These are phyloP conservation scores for Gymnopus androsaceus DNA, from an alignment of 1,284 basidiomycete species.

Conservation along the genomic window DNA sequence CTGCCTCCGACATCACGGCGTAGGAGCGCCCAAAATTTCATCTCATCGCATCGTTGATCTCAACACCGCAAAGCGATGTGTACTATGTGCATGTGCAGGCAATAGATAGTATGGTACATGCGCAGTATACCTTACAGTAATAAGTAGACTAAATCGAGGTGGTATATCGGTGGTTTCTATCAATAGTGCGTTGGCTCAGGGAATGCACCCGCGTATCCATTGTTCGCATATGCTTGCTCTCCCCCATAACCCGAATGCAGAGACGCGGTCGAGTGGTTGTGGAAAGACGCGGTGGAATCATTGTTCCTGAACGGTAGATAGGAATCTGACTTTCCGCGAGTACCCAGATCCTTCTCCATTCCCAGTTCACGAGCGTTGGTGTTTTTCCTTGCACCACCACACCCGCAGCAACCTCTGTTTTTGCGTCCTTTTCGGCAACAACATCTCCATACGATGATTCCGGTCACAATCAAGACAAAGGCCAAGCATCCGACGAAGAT, in stretches of 20 bases:
- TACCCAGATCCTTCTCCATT: background rate
- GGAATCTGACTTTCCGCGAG: background rate
- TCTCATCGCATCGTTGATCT: too few relatives aligned
- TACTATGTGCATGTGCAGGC: too few relatives aligned
- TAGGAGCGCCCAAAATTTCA: too few relatives aligned
- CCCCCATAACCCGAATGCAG: background rate
- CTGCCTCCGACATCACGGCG: too few relatives aligned
- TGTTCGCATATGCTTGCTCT: background rate
- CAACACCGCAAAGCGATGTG: too few relatives aligned
- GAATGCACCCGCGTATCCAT: background rate
- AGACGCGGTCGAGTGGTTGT: slow-evolving; percentile 4
- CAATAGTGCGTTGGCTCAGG: background rate
- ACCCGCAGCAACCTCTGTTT: slow-evolving; percentile 12
- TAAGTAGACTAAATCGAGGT: too few relatives aligned
- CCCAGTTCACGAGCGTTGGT: background rate
- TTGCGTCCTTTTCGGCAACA: slow-evolving; percentile 49
- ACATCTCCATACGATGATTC: slow-evolving; percentile 63
- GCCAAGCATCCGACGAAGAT: slow-evolving; percentile 67
- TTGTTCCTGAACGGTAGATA: background rate
- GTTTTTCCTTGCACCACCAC: background rate
- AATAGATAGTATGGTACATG: too few relatives aligned
- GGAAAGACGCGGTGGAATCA: background rate
- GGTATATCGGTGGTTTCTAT: background rate
- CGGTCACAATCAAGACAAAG: slow-evolving; percentile 49
- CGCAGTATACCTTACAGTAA: too few relatives aligned